A percentile compares a stretch with the other conserved stretches of the same genome.
These are phyloP conservation scores for Setaria viridis DNA, from an alignment of 202 grass and related monocot genomes.

Conservation along the genomic window DNA sequence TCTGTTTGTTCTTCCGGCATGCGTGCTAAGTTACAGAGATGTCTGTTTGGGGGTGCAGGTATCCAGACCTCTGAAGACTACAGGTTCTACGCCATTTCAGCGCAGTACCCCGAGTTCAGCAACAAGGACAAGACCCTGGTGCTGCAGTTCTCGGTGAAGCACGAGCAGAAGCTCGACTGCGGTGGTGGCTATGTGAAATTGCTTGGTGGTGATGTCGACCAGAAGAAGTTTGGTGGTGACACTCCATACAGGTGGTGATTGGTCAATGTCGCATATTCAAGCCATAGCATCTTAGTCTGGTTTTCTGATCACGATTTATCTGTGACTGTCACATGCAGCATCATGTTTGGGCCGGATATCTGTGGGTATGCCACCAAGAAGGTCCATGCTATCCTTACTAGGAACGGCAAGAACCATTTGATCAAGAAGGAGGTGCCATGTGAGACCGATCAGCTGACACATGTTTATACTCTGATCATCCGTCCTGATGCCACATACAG, in stretches of 20 bases:
- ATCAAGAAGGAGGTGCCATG: conserved; percentile 77
- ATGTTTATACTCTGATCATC: conserved; percentile 77
- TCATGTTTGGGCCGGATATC: conserved; percentile 88
- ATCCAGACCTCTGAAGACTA: conserved; percentile 77
- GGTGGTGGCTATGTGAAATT: conserved; percentile 84
- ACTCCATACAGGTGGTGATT: conserved; percentile 68
- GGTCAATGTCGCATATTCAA: neutral
- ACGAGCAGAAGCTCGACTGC: conserved; percentile 85
- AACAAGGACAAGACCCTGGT: conserved; percentile 82
- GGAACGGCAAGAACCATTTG: conserved; percentile 73
- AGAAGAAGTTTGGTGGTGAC: conserved; percentile 85
- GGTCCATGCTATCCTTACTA: conserved; percentile 76
- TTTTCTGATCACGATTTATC: neutral
- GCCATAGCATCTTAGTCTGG: neutral
- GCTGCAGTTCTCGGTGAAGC: conserved; percentile 82
- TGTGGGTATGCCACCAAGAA: conserved; percentile 77
- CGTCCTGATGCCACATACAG: conserved; percentile 69
- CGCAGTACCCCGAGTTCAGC: conserved; percentile 74
- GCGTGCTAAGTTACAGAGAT: neutral
- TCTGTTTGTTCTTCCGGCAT: neutral
- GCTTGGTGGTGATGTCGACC: conserved; percentile 74
- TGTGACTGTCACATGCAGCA: conserved; percentile 44
- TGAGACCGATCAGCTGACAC: conserved; percentile 73
- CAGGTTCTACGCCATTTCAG: conserved; percentile 88
- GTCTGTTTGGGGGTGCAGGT: conserved; percentile 41